phyloP scores from a whole-genome alignment of 495 filamentous ascomycete species.

The Thozetella sp. region DNA sequence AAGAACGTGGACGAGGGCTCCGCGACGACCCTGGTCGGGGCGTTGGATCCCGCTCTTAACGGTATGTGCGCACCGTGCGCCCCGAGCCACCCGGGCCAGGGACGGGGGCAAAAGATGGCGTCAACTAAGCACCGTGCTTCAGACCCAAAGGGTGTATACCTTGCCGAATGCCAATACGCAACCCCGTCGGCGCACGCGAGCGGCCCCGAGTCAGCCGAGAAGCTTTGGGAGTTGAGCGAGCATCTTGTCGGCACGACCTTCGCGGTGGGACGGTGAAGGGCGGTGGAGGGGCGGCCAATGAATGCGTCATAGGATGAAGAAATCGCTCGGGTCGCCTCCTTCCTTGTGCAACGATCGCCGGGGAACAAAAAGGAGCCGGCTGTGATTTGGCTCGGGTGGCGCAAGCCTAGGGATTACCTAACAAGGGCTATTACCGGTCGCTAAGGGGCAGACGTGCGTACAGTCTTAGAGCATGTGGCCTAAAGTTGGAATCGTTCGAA shows the following conservation, averaged over 20 bases:
- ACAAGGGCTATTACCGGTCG: too few species aligned
- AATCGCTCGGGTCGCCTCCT: too few species aligned
- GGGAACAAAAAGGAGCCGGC: too few species aligned
- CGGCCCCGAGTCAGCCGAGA: constrained; percentile 44
- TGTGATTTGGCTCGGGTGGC: too few species aligned
- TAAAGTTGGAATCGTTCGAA: too few species aligned
- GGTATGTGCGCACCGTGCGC: constrained; percentile 22
- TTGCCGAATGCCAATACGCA: constrained; percentile 39
- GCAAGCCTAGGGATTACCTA: too few species aligned
- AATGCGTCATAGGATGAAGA: too few species aligned
- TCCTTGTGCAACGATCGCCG: too few species aligned
- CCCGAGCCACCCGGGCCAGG: not conserved
- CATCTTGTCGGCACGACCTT: constrained; percentile 47
- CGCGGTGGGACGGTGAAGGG: constrained; percentile 9
- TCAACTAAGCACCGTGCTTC: constrained; percentile 10
- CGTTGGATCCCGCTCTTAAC: constrained; percentile 52
- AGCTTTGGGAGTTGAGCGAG: constrained; percentile 52
- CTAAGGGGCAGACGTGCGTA: too few species aligned
- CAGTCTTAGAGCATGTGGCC: too few species aligned
- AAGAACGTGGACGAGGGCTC: constrained; percentile 55
- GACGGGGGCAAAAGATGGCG: not conserved
- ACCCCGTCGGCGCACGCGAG: constrained; percentile 17
- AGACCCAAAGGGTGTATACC: constrained; percentile 39
- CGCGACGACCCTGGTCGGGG: constrained; percentile 60
- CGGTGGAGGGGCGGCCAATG: too few species aligned